Evolutionary conservation across 495 filamentous ascomycete genomes (phyloP).

Genomic region (Penicillium canescens): DNA sequence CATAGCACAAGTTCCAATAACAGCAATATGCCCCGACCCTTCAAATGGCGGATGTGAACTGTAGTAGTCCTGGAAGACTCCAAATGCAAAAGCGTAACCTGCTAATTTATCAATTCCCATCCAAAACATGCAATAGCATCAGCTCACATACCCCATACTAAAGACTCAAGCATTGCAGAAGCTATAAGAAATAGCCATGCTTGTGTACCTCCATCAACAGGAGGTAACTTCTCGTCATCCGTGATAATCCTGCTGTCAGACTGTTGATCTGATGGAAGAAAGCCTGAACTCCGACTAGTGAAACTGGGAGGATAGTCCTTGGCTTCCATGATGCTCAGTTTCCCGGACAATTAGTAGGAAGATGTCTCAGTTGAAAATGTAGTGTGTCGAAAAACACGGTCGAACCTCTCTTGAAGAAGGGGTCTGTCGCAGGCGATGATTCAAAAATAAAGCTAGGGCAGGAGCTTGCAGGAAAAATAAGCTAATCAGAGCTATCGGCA

Average conservation of each 20-base stretch:
- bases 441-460: not conserved
- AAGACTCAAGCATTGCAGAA: slow-evolving; percentile 59
- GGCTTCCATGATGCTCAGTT: not conserved
- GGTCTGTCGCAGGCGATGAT: not conserved
- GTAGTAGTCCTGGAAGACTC: slow-evolving; percentile 61
- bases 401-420: not conserved
- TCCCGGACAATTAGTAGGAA: not conserved
- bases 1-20: slow-evolving; percentile 48
- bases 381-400: not conserved
- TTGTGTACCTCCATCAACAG: slow-evolving; percentile 57
- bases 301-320: slow-evolving; percentile 11
- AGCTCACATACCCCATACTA: slow-evolving; percentile 59
- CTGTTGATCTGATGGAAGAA: slow-evolving; percentile 3
- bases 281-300: slow-evolving; percentile 1
- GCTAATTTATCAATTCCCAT: not conserved
- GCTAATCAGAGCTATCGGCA: slow-evolving; percentile 4
- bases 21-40: slow-evolving; percentile 39
- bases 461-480: not conserved
- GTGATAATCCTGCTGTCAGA: not conserved
- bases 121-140: not conserved
- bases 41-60: slow-evolving; percentile 45
- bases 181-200: slow-evolving; percentile 66
- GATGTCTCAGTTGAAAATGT: not conserved
- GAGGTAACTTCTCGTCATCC: slow-evolving; percentile 38
- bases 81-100: slow-evolving; percentile 67